Conservation (phyloP, 129 eudicot species). For the Flaveria bidentis region DNA sequence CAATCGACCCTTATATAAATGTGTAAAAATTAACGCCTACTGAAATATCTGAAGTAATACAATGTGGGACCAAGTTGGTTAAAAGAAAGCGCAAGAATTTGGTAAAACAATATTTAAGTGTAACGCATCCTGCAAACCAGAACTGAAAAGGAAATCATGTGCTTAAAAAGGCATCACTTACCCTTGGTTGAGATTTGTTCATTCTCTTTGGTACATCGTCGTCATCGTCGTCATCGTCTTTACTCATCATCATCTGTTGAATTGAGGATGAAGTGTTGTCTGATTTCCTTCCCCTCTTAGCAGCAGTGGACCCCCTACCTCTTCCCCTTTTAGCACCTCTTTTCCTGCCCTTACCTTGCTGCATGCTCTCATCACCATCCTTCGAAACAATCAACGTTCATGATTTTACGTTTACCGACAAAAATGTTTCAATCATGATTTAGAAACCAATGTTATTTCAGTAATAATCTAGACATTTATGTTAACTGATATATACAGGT, state of each 20-base stretch:
- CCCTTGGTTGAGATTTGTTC: constrained; percentile 70
- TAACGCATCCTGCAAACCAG: background rate
- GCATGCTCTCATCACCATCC: constrained; percentile 57
- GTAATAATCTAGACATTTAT: background rate
- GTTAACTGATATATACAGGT: background rate
- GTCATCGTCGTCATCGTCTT: constrained; percentile 78
- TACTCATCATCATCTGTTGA: constrained; percentile 57
- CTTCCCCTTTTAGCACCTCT: constrained; percentile 95
- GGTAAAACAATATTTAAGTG: background rate
- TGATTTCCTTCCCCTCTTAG: constrained; percentile 85
- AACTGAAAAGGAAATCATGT: background rate
- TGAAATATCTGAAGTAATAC: background rate
- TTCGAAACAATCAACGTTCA: constrained; percentile 24
- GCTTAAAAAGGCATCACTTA: constrained; percentile 29
- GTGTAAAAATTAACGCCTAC: background rate
- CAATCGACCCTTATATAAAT: background rate
- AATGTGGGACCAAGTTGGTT: no score
- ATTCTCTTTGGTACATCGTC: constrained; percentile 59
- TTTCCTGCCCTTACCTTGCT: constrained; percentile 70
- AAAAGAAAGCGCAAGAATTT: no score
- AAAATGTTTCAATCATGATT: background rate
- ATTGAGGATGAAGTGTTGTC: constrained; percentile 68
- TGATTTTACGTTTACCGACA: background rate
- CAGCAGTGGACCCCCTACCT: constrained; percentile 65
- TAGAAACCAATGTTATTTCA: background rate